Evolutionary conservation across 192 early-diverging fungal genomes (phyloP).

Genomic region (Rhizophagus clarus): DNA sequence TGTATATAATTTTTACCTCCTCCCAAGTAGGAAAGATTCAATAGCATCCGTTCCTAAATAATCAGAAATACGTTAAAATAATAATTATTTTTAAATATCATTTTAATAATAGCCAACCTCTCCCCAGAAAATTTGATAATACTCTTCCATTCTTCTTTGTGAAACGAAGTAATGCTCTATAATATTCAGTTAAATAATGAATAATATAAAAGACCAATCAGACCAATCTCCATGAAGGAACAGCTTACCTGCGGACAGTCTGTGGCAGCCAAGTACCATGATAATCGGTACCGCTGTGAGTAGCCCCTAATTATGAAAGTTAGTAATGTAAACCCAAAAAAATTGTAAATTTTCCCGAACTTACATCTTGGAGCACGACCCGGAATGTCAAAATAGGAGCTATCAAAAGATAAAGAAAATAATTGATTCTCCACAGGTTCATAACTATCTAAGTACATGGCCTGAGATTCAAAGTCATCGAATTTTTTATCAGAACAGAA

Average conservation of each 20-base stretch:
- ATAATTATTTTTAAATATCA: neutral
- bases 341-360: neutral
- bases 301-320: slow-evolving; percentile 51
- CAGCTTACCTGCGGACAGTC: slow-evolving; percentile 65
- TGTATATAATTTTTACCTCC: slow-evolving; percentile 50
- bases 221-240: too few relatives aligned
- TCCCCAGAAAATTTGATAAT: slow-evolving; percentile 90
- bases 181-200: too few relatives aligned
- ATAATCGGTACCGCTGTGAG: slow-evolving; percentile 92
- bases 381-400: slow-evolving; percentile 90
- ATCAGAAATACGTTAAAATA: neutral
- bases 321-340: neutral
- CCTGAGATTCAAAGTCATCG: slow-evolving; percentile 50
- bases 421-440: slow-evolving; percentile 67
- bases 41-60: slow-evolving; percentile 80
- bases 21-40: slow-evolving; percentile 78
- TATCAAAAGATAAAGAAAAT: slow-evolving; percentile 78
- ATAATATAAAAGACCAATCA: too few relatives aligned
- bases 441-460: slow-evolving; percentile 57
- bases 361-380: slow-evolving; percentile 84
- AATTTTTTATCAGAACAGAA: slow-evolving; percentile 52
- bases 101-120: slow-evolving; percentile 48
- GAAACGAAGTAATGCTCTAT: slow-evolving; percentile 72
- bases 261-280: slow-evolving; percentile 96
- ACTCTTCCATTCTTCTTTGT: slow-evolving; percentile 77